Percentiles rank a stretch among this genome's conserved stretches.
These are phyloP conservation scores for Termitomyces sp. DNA, from an alignment of 768 basidiomycete genomes.

Conservation along the genomic window DNA sequence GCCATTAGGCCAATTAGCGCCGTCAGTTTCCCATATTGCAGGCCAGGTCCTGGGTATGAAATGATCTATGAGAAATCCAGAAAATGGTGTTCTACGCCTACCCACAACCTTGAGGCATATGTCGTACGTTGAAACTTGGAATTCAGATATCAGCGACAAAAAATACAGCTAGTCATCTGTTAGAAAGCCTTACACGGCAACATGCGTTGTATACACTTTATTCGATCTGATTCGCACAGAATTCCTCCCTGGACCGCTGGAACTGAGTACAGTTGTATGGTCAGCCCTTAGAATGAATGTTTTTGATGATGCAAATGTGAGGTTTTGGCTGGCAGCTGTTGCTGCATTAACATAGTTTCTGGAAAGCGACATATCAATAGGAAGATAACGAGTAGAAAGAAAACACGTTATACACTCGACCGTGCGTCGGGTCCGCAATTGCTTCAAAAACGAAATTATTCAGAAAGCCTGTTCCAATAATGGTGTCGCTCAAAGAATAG, in stretches of 20 bases:
- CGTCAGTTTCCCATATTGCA: slow-evolving; percentile 40
- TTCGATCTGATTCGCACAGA: slow-evolving; percentile 51
- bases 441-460: slow-evolving; percentile 42
- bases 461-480: slow-evolving; percentile 42
- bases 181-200: slow-evolving; percentile 40
- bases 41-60: slow-evolving; percentile 25
- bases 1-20: slow-evolving; percentile 32
- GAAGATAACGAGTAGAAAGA: not conserved
- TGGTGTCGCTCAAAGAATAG: slow-evolving; percentile 36
- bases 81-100: slow-evolving; percentile 15
- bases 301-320: slow-evolving; percentile 46
- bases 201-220: slow-evolving; percentile 47
- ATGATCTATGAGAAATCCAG: not conserved
- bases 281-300: slow-evolving; percentile 53
- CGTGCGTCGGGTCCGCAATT: slow-evolving; percentile 54
- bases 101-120: slow-evolving; percentile 56
- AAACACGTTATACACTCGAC: slow-evolving; percentile 45
- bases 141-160: not conserved
- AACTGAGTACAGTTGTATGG: slow-evolving; percentile 34
- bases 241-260: slow-evolving; percentile 45
- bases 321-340: slow-evolving; percentile 40
- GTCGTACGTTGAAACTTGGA: slow-evolving; percentile 32
- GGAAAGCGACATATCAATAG: not conserved
- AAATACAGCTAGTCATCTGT: not conserved
- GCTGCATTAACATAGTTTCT: slow-evolving; percentile 36